Conservation (phyloP, 2,329 filamentous ascomycete species). For the Aureobasidium sp. region DNA sequence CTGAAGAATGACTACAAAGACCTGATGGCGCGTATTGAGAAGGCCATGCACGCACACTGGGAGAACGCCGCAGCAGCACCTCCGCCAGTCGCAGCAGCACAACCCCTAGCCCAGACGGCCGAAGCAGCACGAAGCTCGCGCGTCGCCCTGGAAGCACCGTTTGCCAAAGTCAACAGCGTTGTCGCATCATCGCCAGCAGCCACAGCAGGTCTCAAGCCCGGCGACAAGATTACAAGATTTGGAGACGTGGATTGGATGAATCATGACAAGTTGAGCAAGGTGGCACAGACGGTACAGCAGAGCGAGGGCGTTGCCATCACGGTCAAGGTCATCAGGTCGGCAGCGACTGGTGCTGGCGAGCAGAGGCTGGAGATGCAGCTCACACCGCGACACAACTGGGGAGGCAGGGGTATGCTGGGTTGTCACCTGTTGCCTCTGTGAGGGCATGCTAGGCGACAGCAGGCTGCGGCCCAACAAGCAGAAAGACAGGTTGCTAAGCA, state of each 20-base stretch:
- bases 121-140: conserved; percentile 21
- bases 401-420: conserved; percentile 78
- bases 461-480: neutral
- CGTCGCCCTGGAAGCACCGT: conserved; percentile 50
- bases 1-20: conserved; percentile 90
- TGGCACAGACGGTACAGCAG: conserved; percentile 81
- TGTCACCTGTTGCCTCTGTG: conserved; percentile 81
- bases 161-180: conserved; percentile 85
- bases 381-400: conserved; percentile 74
- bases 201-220: conserved; percentile 66
- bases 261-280: conserved; percentile 74
- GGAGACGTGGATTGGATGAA: conserved; percentile 76
- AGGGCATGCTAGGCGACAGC: conserved; percentile 19
- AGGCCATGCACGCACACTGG: conserved; percentile 81
- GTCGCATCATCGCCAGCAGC: conserved; percentile 71
- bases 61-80: conserved; percentile 45
- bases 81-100: conserved; percentile 17
- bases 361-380: conserved; percentile 56
- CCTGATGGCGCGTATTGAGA: conserved; percentile 75
- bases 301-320: conserved; percentile 69
- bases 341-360: conserved; percentile 54
- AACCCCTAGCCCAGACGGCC: conserved; percentile 5
- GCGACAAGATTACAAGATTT: conserved; percentile 77
- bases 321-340: conserved; percentile 56
- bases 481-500: neutral